A percentile compares a stretch with the other conserved stretches of the same genome.
phyloP scores from a whole-genome alignment of 2,329 filamentous ascomycete genomes.

The Anthostomella pinea region DNA sequence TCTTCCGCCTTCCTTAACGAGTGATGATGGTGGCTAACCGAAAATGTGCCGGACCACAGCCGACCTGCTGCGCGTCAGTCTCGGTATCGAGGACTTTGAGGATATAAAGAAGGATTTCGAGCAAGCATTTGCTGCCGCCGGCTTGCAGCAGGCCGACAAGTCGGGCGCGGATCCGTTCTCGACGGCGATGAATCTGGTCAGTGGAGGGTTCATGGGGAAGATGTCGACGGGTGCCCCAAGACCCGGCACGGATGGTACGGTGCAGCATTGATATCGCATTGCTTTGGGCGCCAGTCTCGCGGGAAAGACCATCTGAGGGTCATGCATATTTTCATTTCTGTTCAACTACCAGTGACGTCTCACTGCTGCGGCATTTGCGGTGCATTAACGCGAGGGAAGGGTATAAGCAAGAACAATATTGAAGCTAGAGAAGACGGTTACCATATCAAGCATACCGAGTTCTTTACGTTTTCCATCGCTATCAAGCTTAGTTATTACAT shows the following conservation, averaged over 20 bases:
- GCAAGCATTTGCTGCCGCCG: conserved; percentile 56
- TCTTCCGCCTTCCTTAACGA: neutral
- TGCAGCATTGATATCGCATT: too few relatives aligned
- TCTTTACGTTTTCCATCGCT: too few relatives aligned
- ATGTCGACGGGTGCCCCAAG: conserved; percentile 27
- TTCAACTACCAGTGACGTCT: too few relatives aligned
- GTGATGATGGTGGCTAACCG: conserved; percentile 5
- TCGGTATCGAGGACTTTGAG: conserved; percentile 70
- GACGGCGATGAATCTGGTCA: conserved; percentile 28
- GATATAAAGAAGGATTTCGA: conserved; percentile 71
- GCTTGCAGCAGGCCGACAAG: conserved; percentile 26
- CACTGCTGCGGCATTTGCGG: too few relatives aligned
- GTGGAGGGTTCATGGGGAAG: conserved; percentile 31
- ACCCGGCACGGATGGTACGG: conserved; percentile 31
- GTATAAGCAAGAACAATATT: too few relatives aligned
- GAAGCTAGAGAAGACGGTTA: too few relatives aligned
- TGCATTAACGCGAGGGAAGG: too few relatives aligned
- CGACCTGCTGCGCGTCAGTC: conserved; percentile 66
- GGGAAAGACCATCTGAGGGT: too few relatives aligned
- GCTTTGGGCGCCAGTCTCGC: too few relatives aligned
- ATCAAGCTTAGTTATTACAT: too few relatives aligned
- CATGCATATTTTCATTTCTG: too few relatives aligned
- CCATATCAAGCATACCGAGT: too few relatives aligned
- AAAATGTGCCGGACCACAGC: conserved; percentile 14
- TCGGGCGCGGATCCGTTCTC: conserved; percentile 26